Conservation (phyloP, 1,284 basidiomycete species). For the Mycena citricolor region DNA sequence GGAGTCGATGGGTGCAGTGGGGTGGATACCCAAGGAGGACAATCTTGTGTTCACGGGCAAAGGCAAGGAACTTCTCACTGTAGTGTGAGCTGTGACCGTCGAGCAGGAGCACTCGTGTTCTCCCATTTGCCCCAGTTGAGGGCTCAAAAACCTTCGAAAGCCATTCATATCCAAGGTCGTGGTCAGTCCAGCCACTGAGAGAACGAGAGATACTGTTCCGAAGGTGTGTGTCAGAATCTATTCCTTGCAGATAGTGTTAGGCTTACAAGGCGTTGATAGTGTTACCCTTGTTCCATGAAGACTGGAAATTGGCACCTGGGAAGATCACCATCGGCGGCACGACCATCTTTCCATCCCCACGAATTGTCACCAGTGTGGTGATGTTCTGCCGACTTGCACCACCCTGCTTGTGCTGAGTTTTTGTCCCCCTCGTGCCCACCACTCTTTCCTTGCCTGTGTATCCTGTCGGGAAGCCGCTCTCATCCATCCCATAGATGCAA, state of each 20-base stretch:
- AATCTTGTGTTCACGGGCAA: conserved; percentile 26
- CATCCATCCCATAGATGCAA: conserved; percentile 25
- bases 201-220: conserved; percentile 25
- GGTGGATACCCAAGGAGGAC: conserved; percentile 39
- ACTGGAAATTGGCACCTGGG: conserved; percentile 3
- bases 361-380: conserved; percentile 7
- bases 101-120: conserved; percentile 26
- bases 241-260: background rate
- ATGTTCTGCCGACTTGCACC: conserved; percentile 20
- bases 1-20: conserved; percentile 39
- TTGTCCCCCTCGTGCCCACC: conserved; percentile 5
- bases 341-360: conserved; percentile 9
- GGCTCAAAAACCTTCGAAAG: conserved; percentile 29
- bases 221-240: background rate
- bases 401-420: conserved; percentile 14
- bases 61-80: conserved; percentile 26
- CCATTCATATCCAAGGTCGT: conserved; percentile 25
- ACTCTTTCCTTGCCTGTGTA: conserved; percentile 21
- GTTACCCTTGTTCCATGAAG: conserved; percentile 2
- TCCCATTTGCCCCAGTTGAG: conserved; percentile 27
- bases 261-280: conserved; percentile 11
- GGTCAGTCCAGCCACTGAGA: conserved; percentile 29
- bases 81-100: conserved; percentile 35
- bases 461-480: conserved; percentile 21
- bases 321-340: conserved; percentile 10